Base-by-base conservation (phyloP, 2,329 filamentous ascomycete species). In the Lomentospora prolificans region DNA sequence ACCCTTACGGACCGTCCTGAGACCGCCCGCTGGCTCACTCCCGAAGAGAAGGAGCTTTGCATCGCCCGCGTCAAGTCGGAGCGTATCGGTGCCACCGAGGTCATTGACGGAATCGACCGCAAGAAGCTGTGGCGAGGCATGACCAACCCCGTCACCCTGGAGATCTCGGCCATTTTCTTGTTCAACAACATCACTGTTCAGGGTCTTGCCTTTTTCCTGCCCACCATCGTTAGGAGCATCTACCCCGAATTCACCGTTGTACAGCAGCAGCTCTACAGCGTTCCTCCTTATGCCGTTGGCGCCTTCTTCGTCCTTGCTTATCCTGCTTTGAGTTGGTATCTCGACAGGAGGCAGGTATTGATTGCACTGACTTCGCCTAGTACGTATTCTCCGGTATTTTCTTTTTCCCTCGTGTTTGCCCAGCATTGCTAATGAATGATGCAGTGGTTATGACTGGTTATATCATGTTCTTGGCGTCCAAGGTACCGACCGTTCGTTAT, bases 171-270 rank as follows among this genome's bases (percentile, higher is more conserved):
- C 59, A 77, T 85, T 59, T 85, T 86, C 69, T 67, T 86, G 1
- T 74, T 86, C 57, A 73, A 83, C 72, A 86, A 84, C 67, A 81
- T 89, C 64, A 89, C 85, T 0, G 85, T 89, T 1, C 84, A 88
- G 64, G 85, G 85, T 3, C 73, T 89, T 2, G 81, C 81, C 2
- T 87, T 88, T 74, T 90, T 89, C 69, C 70, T 79, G 0, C 86
- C 86, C 0, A 89, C 85, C 0, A 88, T 90, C 59, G 82, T 89
- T 44, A 69, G 70, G 46, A 86, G 79, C 4, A 88, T 89, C 65
- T 88, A 87, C 63, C 84, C 84, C 0, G 61, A 74, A 2, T 68
- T 72, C 55, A 73, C 71, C 12, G 76, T 82, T 7, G 70, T 86
- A 25, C 75, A 71, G 9, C 82, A 87, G 65, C 86, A 89, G 68